These are phyloP conservation scores for Acanthamoeba royreba DNA, from an alignment of 208 protist species.

Conservation along the genomic window DNA sequence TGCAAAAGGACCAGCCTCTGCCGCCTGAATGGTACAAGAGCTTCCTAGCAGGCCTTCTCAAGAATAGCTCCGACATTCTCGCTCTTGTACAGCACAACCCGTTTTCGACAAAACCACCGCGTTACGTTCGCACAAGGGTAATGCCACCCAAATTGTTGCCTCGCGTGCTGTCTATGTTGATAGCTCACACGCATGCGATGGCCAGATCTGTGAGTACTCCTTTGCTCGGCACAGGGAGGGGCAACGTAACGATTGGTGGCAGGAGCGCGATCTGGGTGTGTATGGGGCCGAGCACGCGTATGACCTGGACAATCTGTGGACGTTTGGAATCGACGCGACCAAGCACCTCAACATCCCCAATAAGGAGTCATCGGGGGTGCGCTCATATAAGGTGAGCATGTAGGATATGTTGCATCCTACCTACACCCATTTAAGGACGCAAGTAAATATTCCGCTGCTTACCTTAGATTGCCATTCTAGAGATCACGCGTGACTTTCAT, in stretches of 20 bases:
- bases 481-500: too few species aligned
- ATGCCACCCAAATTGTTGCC: not conserved
- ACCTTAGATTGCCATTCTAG: too few species aligned
- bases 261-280: not conserved
- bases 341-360: constrained; percentile 22
- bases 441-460: too few species aligned
- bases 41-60: not conserved
- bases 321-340: not conserved
- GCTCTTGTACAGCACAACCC: not conserved
- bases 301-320: constrained; percentile 21
- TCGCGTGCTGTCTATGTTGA: too few species aligned
- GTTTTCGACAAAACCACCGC: not conserved
- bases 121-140: not conserved
- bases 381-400: too few species aligned
- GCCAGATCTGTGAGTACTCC: not conserved
- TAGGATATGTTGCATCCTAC: too few species aligned
- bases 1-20: not conserved
- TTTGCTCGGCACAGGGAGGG: not conserved
- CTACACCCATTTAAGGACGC: too few species aligned
- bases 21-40: constrained; percentile 26
- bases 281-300: constrained; percentile 10
- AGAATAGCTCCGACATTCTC: not conserved
- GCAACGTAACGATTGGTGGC: too few species aligned
- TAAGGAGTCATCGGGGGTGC: not conserved
- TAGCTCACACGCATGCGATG: too few species aligned